These are phyloP conservation scores for Russula griseocarnosa DNA, from an alignment of 768 basidiomycete species.

Conservation along the genomic window DNA sequence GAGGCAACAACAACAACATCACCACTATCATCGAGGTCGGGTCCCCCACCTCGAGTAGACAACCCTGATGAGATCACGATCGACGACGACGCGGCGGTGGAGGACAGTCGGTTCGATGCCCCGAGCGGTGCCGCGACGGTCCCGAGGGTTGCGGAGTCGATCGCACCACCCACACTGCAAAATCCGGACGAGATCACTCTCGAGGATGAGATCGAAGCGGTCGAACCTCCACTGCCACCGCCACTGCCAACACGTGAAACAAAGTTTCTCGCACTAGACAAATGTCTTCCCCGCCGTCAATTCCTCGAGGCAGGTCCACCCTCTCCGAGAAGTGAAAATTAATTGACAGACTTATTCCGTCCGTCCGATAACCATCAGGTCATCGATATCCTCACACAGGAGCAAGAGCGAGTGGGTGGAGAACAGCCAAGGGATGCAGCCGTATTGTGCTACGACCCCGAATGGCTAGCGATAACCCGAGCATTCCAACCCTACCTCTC, in stretches of 20 bases:
- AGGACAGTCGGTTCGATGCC: conserved; percentile 29
- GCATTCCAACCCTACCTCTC: conserved; percentile 82
- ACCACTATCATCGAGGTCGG: not conserved
- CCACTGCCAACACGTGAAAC: conserved; percentile 44
- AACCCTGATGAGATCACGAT: conserved; percentile 54
- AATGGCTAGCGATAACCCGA: conserved; percentile 92
- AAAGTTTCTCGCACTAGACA: conserved; percentile 85
- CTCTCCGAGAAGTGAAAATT: not conserved
- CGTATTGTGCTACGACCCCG: conserved; percentile 67
- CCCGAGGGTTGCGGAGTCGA: not conserved
- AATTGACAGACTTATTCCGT: not conserved
- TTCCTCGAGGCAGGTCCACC: conserved; percentile 66
- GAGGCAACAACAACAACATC: not conserved
- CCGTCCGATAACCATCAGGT: conserved; percentile 3
- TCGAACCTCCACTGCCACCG: conserved; percentile 35
- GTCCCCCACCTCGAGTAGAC: conserved; percentile 4
- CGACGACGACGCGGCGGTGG: conserved; percentile 38
- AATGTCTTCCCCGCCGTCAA: conserved; percentile 61
- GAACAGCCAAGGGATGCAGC: conserved; percentile 31
- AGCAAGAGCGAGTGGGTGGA: not conserved
- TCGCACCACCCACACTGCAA: conserved; percentile 10
- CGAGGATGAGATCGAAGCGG: conserved; percentile 44
- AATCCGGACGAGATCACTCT: conserved; percentile 54
- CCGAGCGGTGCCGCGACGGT: not conserved
- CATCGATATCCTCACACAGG: conserved; percentile 4